Base-by-base conservation (phyloP, 768 basidiomycete species). In the Amanita rubescens region DNA sequence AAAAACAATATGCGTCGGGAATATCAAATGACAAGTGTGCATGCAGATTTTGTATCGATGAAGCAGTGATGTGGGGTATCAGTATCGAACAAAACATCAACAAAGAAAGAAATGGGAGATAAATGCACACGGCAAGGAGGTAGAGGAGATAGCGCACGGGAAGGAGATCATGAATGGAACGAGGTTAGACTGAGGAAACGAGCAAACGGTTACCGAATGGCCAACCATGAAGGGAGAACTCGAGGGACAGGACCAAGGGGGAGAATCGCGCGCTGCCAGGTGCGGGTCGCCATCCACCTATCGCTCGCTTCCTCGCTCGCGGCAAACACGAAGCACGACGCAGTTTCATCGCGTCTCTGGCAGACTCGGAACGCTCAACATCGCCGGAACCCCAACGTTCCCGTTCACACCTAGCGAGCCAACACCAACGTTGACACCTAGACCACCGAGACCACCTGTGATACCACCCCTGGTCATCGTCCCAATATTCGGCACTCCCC, bases 401-500 rank as follows among this genome's bases (percentile, higher is more conserved):
- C 12, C 14, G 14, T 14, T 17, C 6, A 15, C 41, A 42, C 41
- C 20, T 19, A 37, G 4, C 19, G 19, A 17, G 20, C 41, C 39
- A 9, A 37, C 37, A 14, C 12, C 37, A 12, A 37, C 14, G 14
- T 14, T 14, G 15, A 15, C 41, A 20, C 41, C 20, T 11, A 37
- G 4, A 19, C 41, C 41, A 10, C 41, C 39, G n/a, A n/a, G 32
- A 42, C 38, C 33, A 2, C 12, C 43, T 12, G 22, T 11, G 14
- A 38, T 22, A 33, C 65, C 60, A 53, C 71, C 65, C 50, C 49
- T 37, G 49, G 60, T 63, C 65, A 70, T 67, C 46, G 53, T 65
- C 50, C 71, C 71, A 55, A 71, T 72, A 55, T 70, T 72, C 55
- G 69, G 71, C 35, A 73, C 65, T 12, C 65, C 69, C 55, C 69